Percentiles rank a stretch among this genome's conserved stretches.
Evolutionary conservation across 345 rosid species (phyloP).

Genomic region (Brassica napus): DNA sequence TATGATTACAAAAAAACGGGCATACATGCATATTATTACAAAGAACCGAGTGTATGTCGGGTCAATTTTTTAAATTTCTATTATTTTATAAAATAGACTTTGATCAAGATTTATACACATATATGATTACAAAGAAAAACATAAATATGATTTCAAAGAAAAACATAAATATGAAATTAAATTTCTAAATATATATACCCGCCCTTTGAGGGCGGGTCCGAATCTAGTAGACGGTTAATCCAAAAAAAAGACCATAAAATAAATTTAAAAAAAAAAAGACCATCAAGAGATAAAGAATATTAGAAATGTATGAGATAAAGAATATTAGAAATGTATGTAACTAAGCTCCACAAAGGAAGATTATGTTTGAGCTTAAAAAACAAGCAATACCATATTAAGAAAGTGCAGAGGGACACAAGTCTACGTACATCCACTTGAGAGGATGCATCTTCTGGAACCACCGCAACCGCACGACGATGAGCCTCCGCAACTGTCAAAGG

Average conservation of each 20-base stretch:
- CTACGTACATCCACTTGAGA: slow-evolving; percentile 27
- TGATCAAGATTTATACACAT: too few species aligned
- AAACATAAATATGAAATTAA: too few species aligned
- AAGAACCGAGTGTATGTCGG: too few species aligned
- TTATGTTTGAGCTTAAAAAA: not conserved
- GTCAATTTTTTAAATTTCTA: too few species aligned
- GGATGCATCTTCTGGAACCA: not conserved
- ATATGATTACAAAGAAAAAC: too few species aligned
- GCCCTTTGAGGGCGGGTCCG: too few species aligned
- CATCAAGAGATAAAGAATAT: slow-evolving; percentile 8
- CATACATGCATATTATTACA: too few species aligned
- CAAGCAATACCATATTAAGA: slow-evolving; percentile 6
- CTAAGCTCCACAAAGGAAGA: not conserved
- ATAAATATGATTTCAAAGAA: too few species aligned
- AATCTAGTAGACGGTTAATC: not conserved
- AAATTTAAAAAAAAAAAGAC: not conserved
- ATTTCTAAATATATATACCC: too few species aligned
- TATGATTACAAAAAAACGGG: too few species aligned
- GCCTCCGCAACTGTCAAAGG: not conserved
- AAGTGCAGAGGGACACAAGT: not conserved
- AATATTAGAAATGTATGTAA: not conserved
- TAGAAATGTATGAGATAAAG: not conserved
- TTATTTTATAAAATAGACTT: too few species aligned
- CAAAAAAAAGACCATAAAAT: not conserved
- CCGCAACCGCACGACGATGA: not conserved